Percentiles rank a stretch among this genome's conserved stretches.
These are phyloP conservation scores for Thalassiosira livingstoniorum DNA, from an alignment of 352 stramenopile species.

Conservation along the genomic window DNA sequence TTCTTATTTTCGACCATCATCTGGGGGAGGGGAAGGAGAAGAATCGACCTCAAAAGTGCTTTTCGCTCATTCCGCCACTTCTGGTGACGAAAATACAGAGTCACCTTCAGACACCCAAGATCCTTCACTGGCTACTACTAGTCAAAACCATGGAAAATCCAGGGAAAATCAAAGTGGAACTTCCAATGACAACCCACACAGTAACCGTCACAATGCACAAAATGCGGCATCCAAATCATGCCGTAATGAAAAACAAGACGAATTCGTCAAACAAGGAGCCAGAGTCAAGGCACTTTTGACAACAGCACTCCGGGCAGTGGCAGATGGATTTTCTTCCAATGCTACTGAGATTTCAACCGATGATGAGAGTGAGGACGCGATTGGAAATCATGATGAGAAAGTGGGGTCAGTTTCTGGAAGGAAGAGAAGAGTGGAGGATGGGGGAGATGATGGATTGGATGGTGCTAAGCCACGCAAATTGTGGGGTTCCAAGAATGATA, in stretches of 20 bases:
- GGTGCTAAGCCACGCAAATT: not conserved
- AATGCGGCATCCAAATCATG: not conserved
- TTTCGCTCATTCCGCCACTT: too few species aligned
- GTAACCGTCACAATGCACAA: not conserved
- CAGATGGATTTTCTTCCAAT: slow-evolving; percentile 21
- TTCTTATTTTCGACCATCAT: too few species aligned
- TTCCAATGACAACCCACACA: not conserved
- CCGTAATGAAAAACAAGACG: slow-evolving; percentile 57
- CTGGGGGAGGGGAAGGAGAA: too few species aligned
- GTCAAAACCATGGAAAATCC: too few species aligned
- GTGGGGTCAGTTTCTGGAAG: not conserved
- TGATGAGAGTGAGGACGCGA: slow-evolving; percentile 3
- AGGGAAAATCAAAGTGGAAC: not conserved
- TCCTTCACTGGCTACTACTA: too few species aligned
- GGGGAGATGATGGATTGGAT: not conserved
- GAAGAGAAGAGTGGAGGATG: not conserved
- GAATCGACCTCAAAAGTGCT: too few species aligned
- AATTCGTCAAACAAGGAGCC: slow-evolving; percentile 61
- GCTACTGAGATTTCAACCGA: not conserved
- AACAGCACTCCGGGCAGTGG: slow-evolving; percentile 38
- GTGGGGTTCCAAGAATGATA: not conserved
- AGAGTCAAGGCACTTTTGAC: slow-evolving; percentile 57
- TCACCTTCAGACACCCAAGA: too few species aligned
- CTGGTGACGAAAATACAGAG: too few species aligned
- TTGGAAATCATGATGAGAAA: slow-evolving; percentile 10